Evolutionary conservation across 2,329 filamentous ascomycete genomes (phyloP), one percentile per base, ranked within the genome.

Genomic region (Venturia nashicola): DNA sequence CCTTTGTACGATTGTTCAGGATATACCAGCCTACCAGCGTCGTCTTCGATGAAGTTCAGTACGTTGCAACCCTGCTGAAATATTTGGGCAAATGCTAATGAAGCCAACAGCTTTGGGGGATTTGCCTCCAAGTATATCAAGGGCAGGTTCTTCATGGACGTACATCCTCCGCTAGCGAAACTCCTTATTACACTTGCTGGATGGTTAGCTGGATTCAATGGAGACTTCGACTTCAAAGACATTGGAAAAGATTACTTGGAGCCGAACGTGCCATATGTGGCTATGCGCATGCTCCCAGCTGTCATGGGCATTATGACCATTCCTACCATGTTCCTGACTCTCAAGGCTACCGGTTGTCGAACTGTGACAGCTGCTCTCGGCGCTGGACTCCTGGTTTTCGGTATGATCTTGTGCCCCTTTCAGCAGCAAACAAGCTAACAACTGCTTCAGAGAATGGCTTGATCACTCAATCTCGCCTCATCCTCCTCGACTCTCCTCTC

Each of bases 71-170:
- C 48, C 62, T 59, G 14, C 46, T 20, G 42, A 36, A 7, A n/a
- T 18, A 23, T 46, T 32, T 34, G 32, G 8, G 18, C 16, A 12
- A 14, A 43, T 63, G 63, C 73, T 74, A 61, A 73, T 16, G 32
- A 16, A 27, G 16, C 16, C 54, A 51, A 18, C 72, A 96, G 91
- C 78, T 99, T 99, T 76, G 94, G 94, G 75, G 94, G 94, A 60
- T 99, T 99, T 74, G 94, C 94, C 68, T 91, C 89, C 70, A 99
- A 99, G 77, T 99, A 99, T 77, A 97, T 99, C 83, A 97, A 99
- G 82, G 94, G 94, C 72, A 88, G 83, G 75, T 99, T 99, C 83
- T 99, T 99, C 77, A 99, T 99, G 94, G 94, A 99, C 74, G 94
- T 99, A n/a, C 94, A 99, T 74, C 94, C 94, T 40, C 94, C 94